Percentiles rank a stretch among this genome's conserved stretches.
These are phyloP conservation scores for Dactylorhiza incarnata DNA, from an alignment of 106 monocot genomes.

Conservation along the genomic window DNA sequence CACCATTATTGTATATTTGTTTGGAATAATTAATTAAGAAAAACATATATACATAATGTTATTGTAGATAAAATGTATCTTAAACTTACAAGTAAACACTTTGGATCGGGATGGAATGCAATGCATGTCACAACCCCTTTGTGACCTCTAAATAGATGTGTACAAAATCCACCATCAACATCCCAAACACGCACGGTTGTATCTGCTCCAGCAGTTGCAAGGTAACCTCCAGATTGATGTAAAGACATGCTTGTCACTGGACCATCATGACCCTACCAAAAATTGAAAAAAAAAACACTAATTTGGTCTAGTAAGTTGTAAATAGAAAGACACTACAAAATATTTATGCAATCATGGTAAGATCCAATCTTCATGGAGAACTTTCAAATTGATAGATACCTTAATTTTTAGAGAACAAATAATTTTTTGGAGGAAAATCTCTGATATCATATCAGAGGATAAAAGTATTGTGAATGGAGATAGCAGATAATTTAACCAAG, in stretches of 20 bases:
- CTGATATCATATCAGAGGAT: not conserved
- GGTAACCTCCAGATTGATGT: conserved; percentile 91
- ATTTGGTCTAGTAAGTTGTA: not conserved
- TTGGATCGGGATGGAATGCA: conserved; percentile 80
- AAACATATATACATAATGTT: not conserved
- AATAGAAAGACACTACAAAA: not conserved
- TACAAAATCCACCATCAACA: conserved; percentile 96
- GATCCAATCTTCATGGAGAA: not conserved
- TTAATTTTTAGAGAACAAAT: not conserved
- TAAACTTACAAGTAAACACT: conserved; percentile 60
- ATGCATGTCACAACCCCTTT: conserved; percentile 73
- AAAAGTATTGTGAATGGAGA: not conserved
- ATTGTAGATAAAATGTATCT: not conserved
- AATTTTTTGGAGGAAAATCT: not conserved
- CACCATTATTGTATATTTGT: not conserved
- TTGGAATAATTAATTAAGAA: not conserved
- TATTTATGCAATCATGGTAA: not conserved
- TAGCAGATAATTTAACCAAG: not conserved
- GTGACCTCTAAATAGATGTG: conserved; percentile 92
- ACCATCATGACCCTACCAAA: conserved; percentile 81
- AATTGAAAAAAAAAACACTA: conserved; percentile 5
- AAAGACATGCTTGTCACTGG: conserved; percentile 84
- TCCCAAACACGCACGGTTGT: conserved; percentile 88
- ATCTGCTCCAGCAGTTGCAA: conserved; percentile 92
- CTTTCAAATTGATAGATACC: not conserved